Conservation (phyloP, 2,329 filamentous ascomycete genomes). For the Colletotrichum karsti region DNA sequence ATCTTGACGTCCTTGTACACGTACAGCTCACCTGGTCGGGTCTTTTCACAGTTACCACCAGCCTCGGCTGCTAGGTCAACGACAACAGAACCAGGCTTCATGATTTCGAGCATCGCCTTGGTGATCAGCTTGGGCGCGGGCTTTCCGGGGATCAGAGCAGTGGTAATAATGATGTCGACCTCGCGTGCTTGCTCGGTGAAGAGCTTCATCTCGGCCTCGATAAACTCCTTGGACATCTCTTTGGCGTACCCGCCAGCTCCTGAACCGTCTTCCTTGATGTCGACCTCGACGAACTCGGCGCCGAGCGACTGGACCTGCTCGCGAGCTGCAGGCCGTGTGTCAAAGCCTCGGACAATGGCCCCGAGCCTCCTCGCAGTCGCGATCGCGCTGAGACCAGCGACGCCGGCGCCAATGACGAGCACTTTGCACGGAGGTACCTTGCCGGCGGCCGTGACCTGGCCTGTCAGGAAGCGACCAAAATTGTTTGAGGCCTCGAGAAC, state of each 20-base stretch:
- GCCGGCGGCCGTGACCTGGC: conserved; percentile 89
- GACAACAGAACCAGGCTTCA: conserved; percentile 90
- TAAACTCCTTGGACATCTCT: conserved; percentile 94
- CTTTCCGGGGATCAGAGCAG: conserved; percentile 87
- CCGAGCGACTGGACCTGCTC: conserved; percentile 92
- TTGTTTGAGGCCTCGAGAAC: conserved; percentile 89
- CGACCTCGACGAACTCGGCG: conserved; percentile 89
- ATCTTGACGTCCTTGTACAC: conserved; percentile 83
- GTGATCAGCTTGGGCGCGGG: conserved; percentile 87
- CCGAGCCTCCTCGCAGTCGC: conserved; percentile 86
- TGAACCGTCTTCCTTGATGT: conserved; percentile 83
- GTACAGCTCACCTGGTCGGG: conserved; percentile 74
- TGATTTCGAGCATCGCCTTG: conserved; percentile 79
- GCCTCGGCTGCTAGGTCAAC: conserved; percentile 90
- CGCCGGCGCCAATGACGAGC: conserved; percentile 88
- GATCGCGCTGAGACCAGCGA: conserved; percentile 89
- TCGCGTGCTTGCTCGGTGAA: conserved; percentile 89
- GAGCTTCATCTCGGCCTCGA: conserved; percentile 91
- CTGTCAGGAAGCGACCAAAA: conserved; percentile 88
- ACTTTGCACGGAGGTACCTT: conserved; percentile 93
- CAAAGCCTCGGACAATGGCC: conserved; percentile 89
- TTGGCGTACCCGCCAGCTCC: conserved; percentile 90
- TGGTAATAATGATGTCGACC: conserved; percentile 92
- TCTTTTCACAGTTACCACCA: conserved; percentile 88
- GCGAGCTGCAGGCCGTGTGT: conserved; percentile 86